A percentile compares a stretch with the other conserved stretches of the same genome.
These are phyloP conservation scores for Fraxinus pennsylvanica DNA, from an alignment of 257 asterid genomes.

Conservation along the genomic window DNA sequence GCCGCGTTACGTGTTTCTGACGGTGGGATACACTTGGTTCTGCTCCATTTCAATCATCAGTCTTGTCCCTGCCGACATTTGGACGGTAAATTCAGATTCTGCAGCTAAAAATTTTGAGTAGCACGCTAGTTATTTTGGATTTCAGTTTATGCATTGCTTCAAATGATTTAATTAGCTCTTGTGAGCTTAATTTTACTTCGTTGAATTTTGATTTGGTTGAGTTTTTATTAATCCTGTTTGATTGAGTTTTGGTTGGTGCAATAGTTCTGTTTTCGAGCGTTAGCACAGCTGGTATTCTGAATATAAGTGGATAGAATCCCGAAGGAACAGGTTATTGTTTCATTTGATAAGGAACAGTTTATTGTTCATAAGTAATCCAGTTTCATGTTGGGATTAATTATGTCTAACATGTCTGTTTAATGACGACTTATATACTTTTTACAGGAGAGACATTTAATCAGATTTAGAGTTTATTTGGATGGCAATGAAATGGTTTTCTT, in stretches of 20 bases:
- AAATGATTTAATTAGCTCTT: slow-evolving; percentile 19
- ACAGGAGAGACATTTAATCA: not conserved
- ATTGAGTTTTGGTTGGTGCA: not conserved
- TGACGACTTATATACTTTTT: not conserved
- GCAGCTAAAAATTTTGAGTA: slow-evolving; percentile 12
- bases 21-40: slow-evolving; percentile 98
- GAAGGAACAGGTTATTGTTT: slow-evolving; percentile 1
- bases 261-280: slow-evolving; percentile 5
- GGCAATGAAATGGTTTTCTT: not conserved
- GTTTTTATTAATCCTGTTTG: slow-evolving; percentile 5
- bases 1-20: slow-evolving; percentile 81
- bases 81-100: slow-evolving; percentile 67
- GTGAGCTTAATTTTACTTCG: slow-evolving; percentile 23
- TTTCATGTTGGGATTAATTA: not conserved
- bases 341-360: not conserved
- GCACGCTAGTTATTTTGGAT: slow-evolving; percentile 1
- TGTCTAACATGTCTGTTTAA: not conserved
- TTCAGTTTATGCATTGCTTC: slow-evolving; percentile 16
- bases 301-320: slow-evolving; percentile 19
- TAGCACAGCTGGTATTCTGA: slow-evolving; percentile 18
- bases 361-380: not conserved
- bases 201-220: slow-evolving; percentile 22
- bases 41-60: slow-evolving; percentile 92
- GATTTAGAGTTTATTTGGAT: not conserved
- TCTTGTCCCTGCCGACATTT: slow-evolving; percentile 99